Base-by-base conservation (phyloP, 345 rosid genomes). In the Eucalyptus tenuipes region DNA sequence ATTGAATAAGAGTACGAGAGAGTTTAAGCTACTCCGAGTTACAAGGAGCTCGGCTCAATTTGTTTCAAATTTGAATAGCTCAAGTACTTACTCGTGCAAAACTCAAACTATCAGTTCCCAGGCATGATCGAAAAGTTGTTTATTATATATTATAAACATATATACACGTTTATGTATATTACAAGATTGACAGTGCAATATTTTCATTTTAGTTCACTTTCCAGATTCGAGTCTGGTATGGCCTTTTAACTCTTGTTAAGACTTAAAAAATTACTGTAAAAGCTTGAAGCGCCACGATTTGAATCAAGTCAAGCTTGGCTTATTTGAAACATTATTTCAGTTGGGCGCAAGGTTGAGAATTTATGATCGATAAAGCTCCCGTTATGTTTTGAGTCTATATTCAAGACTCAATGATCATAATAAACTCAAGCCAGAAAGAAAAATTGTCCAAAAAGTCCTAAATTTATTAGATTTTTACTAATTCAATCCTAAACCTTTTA, bases 401-500 rank as follows among this genome's bases (percentile, higher is more conserved):
- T 37, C 82, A 8, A 64, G 75, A 64, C 40, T 64, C 75, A n/a
- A n/a, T 64, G 10, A 64, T 7, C 18, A 1, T 15, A n/a, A 64
- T 64, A 40, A 64, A 64, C 75, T 64, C 75, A 7, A 64, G 71
- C 71, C 0, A 52, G 57, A 52, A 52, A 7, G 57, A 18, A 52
- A 52, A 52, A 3, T 52, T 7, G 4, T 52, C 10, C 55, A 52
- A 52, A 52, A 52, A 18, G 0, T 52, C 24, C 2, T 52, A 52
- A 0, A 0, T 52, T 52, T 18, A 52, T 18, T 52, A 18, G 0
- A 18, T 52, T 52, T 52, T 52, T 18, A 52, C 57, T 52, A 52
- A 52, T 52, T 52, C 24, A 18, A 52, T 52, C 0, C 2, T 52
- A 52, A 18, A 52, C 0, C 0, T 18, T 52, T 52, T 52, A 52